Evolutionary conservation across 495 filamentous ascomycete genomes (phyloP), one percentile per base, ranked within the genome.

Genomic region (Xylaria castorea): DNA sequence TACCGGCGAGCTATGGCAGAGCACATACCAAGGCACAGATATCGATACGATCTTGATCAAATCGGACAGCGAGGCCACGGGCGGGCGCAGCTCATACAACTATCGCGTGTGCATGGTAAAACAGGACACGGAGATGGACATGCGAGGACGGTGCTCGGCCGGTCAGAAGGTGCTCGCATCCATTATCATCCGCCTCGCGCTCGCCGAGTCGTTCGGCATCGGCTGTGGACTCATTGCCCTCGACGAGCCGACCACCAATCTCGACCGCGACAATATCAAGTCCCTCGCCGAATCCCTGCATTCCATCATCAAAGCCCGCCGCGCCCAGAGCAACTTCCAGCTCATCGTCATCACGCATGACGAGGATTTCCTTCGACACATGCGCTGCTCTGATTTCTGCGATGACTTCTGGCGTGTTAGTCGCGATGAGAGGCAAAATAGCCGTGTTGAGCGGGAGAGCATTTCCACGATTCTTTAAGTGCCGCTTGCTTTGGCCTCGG

Each of bases 51-150:
- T 99, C 80, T 87, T 97, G 75, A 98, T 98, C 80, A 90, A 92
- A 51, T 97, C 94, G 53, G 95, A 97, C 83, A 91, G 91, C 75
- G 94, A 96, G 79, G 86, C 87, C 57, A 85, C 85, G 27, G 91
- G 89, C 66, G 91, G 89, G 69, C 96, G 94, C 76, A 90, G 92
- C 66, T 92, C 87, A 42, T 99, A 98, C 87, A 98, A 99, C 81
- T 99, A 99, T 84, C 92, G 97, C 68, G 96, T 99, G 0, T 94
- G 92, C 83, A 99, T 99, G 97, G 91, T 97, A 74, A 99, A 99
- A 84, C 91, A 94, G 77, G 93, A 95, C 75, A 91, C 92, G 4
- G 96, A 99, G 81, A 98, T 99, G 95, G 96, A 99, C 83, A 99
- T 99, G 96, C 93, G 96, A 71, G 96, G 96, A 12, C 92, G 96